These are phyloP conservation scores for Sphaerobolus stellatus DNA, from an alignment of 1,284 basidiomycete species.

Conservation along the genomic window DNA sequence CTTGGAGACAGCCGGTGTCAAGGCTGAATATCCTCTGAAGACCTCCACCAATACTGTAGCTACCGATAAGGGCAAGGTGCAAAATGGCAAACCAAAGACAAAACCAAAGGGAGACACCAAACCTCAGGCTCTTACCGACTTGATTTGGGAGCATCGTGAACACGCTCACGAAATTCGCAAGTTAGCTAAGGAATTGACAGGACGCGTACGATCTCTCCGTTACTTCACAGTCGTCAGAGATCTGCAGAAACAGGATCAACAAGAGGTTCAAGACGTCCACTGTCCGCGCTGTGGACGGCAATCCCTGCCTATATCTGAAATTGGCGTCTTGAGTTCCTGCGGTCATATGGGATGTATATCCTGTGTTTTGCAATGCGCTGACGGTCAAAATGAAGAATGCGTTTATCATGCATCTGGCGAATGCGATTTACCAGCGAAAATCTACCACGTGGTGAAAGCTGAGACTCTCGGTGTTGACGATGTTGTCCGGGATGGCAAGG, in stretches of 20 bases:
- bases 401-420: conserved; percentile 65
- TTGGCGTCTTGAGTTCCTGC: conserved; percentile 86
- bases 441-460: conserved; percentile 80
- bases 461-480: conserved; percentile 84
- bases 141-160: conserved; percentile 82
- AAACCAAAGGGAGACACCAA: conserved; percentile 48
- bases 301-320: conserved; percentile 61
- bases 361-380: conserved; percentile 72
- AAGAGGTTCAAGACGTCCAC: conserved; percentile 52
- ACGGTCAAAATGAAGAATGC: conserved; percentile 80
- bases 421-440: conserved; percentile 72
- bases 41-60: conserved; percentile 27
- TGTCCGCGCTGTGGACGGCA: conserved; percentile 63
- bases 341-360: conserved; percentile 81
- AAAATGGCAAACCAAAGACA: conserved; percentile 7
- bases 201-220: conserved; percentile 82
- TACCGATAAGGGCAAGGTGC: conserved; percentile 33
- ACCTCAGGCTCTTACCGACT: conserved; percentile 55
- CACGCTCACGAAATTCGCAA: conserved; percentile 82
- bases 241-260: conserved; percentile 66
- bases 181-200: conserved; percentile 83
- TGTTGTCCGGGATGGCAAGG: conserved; percentile 63
- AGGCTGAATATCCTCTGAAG: conserved; percentile 25
- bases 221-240: conserved; percentile 91
- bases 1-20: conserved; percentile 63